Base-by-base conservation (phyloP, 148 eudicot species). In the Polygonum maritimum region DNA sequence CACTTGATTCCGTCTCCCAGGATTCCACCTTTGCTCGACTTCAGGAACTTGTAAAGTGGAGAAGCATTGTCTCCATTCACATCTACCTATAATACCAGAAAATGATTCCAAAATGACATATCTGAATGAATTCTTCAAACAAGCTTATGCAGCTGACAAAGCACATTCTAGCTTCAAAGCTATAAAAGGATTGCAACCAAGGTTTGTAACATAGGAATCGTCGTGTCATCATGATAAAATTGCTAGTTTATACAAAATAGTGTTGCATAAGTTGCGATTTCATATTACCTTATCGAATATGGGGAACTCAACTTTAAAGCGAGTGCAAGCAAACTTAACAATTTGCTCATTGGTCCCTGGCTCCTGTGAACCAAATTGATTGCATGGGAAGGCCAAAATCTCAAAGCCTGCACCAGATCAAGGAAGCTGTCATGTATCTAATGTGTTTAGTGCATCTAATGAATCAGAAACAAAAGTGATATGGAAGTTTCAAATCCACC, bases 371-470 rank as follows among this genome's bases (percentile, higher is more conserved):
- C 85, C 87, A 82, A 89, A 89, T 76, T 89, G 93, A 76, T 89
- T 89, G 87, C 93, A 89, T 3, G 93, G 93, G 44, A 89, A 89
- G 41, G 93, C 93, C 55, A 89, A 72, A 74, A 88, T 83, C 85
- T 89, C 93, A 44, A 88, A 73, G 33, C 93, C 93, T 88, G 71
- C 45, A 71, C 1, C 3, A 58, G 10, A 44, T 44, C 47, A 7
- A 44, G 47, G 10, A 44, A 44, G 47, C 47, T 44, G 11, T 44
- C 47, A 44, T 44, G 47, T 44, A 10, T 6, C 11, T 44, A 1
- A 5, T 41, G 45, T 3, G 3, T 48, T 38, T 47, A 69, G 12
- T 11, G 60, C 19, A 26, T 3, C 47, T 33, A 16, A n/a, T 69
- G 4, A 70, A 51, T 21, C 3, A 7, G 63, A 47, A 44, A 44